Percentiles rank a stretch among this genome's conserved stretches.
Conservation (phyloP, 2,329 filamentous ascomycete genomes). For the Zalaria obscura region DNA sequence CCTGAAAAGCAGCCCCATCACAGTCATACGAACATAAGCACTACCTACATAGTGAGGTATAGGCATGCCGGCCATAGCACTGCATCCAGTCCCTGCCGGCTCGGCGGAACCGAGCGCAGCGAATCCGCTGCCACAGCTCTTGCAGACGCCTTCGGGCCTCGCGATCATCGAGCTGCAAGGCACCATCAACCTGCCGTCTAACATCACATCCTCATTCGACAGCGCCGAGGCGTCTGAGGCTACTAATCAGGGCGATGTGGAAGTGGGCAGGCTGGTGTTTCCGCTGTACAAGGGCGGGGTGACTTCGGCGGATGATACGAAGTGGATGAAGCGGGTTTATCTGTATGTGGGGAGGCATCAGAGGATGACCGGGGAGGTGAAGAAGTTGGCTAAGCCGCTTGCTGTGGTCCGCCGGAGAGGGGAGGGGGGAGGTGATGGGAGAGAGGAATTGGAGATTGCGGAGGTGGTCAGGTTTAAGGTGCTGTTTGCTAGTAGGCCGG, state of each 20-base stretch:
- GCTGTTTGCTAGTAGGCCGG: slow-evolving; percentile 69
- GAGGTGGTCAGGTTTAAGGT: slow-evolving; percentile 83
- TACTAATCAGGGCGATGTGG: slow-evolving; percentile 20
- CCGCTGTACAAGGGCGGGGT: slow-evolving; percentile 52
- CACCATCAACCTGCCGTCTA: slow-evolving; percentile 59
- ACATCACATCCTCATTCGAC: slow-evolving; percentile 17
- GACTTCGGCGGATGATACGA: slow-evolving; percentile 34
- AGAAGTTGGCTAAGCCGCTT: slow-evolving; percentile 65
- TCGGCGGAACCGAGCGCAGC: slow-evolving; percentile 1
- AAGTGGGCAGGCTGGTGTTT: slow-evolving; percentile 63
- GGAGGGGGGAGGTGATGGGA: slow-evolving; percentile 17
- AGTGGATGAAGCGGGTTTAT: slow-evolving; percentile 84
- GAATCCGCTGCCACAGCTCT: slow-evolving; percentile 61
- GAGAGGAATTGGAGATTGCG: slow-evolving; percentile 59
- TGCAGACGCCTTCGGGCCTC: slow-evolving; percentile 79
- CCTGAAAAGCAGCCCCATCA: too few relatives aligned
- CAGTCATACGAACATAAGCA: too few relatives aligned
- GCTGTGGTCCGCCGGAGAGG: slow-evolving; percentile 56
- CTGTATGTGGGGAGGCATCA: slow-evolving; percentile 83
- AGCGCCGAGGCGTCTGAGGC: slow-evolving; percentile 9
- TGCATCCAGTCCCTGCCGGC: background rate
- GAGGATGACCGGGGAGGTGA: slow-evolving; percentile 76
- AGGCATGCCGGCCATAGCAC: background rate
- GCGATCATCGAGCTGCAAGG: slow-evolving; percentile 89
- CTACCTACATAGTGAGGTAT: too few relatives aligned